Percentiles rank a stretch among this genome's conserved stretches.
Conservation (phyloP, 805 yeast species). For the Saccharomycopsis fodiens region DNA sequence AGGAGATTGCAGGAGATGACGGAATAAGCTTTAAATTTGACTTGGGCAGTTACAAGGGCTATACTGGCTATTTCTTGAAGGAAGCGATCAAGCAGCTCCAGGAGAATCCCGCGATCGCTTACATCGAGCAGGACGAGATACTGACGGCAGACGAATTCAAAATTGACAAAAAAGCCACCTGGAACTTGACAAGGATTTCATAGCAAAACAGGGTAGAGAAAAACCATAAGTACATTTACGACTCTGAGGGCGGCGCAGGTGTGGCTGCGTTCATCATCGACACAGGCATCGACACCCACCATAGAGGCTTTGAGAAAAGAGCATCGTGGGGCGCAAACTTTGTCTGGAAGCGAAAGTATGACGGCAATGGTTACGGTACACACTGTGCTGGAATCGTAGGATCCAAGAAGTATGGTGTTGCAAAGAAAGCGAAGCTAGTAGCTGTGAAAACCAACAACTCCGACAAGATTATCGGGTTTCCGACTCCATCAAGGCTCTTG, state of each 20-base stretch:
- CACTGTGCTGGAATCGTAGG: constrained; percentile 95
- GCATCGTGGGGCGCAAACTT: constrained; percentile 52
- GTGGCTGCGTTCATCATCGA: constrained; percentile 50
- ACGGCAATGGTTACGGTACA: constrained; percentile 83
- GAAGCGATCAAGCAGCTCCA: constrained; percentile 69
- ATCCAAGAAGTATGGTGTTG: constrained; percentile 67
- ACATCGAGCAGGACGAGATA: constrained; percentile 54
- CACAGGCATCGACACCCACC: constrained; percentile 46
- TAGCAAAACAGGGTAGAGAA: constrained; percentile 51
- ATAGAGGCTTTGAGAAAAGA: constrained; percentile 51
- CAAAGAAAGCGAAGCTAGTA: constrained; percentile 69
- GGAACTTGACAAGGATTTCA: constrained; percentile 71
- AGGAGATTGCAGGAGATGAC: too few species aligned
- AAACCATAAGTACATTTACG: constrained; percentile 51
- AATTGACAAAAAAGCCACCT: constrained; percentile 66
- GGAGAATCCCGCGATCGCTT: constrained; percentile 52
- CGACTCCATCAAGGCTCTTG: constrained; percentile 56
- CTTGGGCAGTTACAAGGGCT: constrained; percentile 59
- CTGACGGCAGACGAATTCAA: constrained; percentile 43
- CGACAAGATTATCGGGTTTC: constrained; percentile 55
- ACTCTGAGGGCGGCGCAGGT: constrained; percentile 52
- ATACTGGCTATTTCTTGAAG: constrained; percentile 77
- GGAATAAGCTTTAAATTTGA: constrained; percentile 45
- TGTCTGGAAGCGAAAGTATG: constrained; percentile 40
- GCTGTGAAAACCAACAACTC: constrained; percentile 54